Evolutionary conservation across 306 rosid species (phyloP).

Genomic region (Medicago arabica): DNA sequence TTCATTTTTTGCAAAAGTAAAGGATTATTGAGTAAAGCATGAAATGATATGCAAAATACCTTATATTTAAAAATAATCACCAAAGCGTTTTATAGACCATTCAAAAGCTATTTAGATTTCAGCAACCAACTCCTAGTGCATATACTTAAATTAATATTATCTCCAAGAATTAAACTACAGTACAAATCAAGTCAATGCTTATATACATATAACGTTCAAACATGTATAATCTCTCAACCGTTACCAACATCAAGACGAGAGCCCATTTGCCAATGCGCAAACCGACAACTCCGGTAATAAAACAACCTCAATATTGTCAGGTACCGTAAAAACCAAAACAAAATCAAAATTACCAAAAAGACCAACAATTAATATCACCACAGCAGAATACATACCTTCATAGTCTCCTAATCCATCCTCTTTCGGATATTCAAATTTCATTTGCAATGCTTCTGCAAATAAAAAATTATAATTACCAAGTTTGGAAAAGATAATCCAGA

Average conservation of each 20-base stretch:
- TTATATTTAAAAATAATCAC: conserved; percentile 9
- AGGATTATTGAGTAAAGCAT: conserved; percentile 10
- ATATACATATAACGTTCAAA: conserved; percentile 2
- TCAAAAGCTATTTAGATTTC: conserved; percentile 35
- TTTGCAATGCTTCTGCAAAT: conserved; percentile 84
- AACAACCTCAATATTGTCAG: conserved; percentile 32
- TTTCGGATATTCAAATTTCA: conserved; percentile 62
- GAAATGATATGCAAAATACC: conserved; percentile 36
- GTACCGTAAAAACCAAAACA: conserved; percentile 34
- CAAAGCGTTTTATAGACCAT: conserved; percentile 3
- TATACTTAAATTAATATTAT: conserved; percentile 14
- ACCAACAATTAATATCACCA: conserved; percentile 11
- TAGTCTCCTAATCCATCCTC: conserved; percentile 60
- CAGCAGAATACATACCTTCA: conserved; percentile 59
- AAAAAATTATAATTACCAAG: conserved; percentile 35
- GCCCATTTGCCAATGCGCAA: conserved; percentile 3
- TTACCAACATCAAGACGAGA: conserved; percentile 18
- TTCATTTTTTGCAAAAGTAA: background rate
- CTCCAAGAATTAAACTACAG: conserved; percentile 27
- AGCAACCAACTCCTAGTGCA: conserved; percentile 27
- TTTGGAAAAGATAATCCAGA: conserved; percentile 29
- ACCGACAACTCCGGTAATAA: conserved; percentile 18
- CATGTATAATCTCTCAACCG: conserved; percentile 16
- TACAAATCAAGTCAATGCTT: conserved; percentile 15
- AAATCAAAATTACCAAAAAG: conserved; percentile 4